Evolutionary conservation across 495 filamentous ascomycete genomes (phyloP).

Genomic region (Saxispiralis lemnorum): DNA sequence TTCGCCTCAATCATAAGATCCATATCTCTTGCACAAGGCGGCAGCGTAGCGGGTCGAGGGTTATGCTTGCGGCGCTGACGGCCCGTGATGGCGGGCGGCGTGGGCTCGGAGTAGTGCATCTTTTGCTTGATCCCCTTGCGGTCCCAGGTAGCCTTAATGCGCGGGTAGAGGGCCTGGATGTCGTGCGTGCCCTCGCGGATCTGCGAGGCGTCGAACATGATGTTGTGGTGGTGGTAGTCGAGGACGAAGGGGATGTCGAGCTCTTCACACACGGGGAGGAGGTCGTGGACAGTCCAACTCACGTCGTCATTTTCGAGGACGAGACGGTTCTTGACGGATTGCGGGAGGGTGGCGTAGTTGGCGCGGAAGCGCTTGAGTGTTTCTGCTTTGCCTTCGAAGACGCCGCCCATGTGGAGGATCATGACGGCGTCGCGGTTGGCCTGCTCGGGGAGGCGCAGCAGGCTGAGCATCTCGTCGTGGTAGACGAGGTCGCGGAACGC

Average conservation of each 20-base stretch:
- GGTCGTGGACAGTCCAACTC: constrained; percentile 72
- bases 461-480: constrained; percentile 66
- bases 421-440: constrained; percentile 77
- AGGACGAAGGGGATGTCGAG: constrained; percentile 83
- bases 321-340: constrained; percentile 57
- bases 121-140: constrained; percentile 79
- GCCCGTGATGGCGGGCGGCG: constrained; percentile 52
- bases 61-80: constrained; percentile 69
- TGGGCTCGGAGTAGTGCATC: constrained; percentile 88
- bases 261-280: constrained; percentile 81
- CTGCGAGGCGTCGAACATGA: constrained; percentile 54
- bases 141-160: constrained; percentile 72
- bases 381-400: constrained; percentile 72
- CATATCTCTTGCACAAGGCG: constrained; percentile 65
- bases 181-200: constrained; percentile 76
- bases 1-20: constrained; percentile 98
- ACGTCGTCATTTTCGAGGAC: constrained; percentile 95
- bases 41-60: constrained; percentile 55
- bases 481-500: constrained; percentile 74
- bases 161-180: constrained; percentile 49
- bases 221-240: constrained; percentile 93
- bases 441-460: constrained; percentile 64
- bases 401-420: constrained; percentile 87
- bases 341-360: constrained; percentile 51
- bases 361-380: constrained; percentile 66